These are phyloP conservation scores for Heterobasidion occidentale DNA, from an alignment of 1,284 basidiomycete genomes.

Conservation along the genomic window DNA sequence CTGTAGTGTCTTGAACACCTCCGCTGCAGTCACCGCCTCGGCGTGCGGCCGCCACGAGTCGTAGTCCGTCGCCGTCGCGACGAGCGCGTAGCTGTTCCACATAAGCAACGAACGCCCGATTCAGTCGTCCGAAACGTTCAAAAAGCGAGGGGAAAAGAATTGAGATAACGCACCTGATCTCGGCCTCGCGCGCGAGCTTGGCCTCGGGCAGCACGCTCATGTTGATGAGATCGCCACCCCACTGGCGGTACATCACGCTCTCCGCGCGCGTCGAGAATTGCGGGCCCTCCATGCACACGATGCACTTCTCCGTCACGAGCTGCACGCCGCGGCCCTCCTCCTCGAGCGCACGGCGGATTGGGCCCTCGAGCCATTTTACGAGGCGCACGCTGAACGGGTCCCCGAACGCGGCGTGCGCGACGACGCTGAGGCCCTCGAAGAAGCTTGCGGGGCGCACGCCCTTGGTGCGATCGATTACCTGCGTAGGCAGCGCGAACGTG, in stretches of 20 bases:
- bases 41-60: conserved; percentile 83
- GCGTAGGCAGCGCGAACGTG: conserved; percentile 83
- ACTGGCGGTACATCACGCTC: conserved; percentile 87
- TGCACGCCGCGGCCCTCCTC: conserved; percentile 46
- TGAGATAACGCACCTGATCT: conserved; percentile 84
- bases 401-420: conserved; percentile 92
- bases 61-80: conserved; percentile 89
- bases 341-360: conserved; percentile 59
- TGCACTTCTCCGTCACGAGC: conserved; percentile 76
- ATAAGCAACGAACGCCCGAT: too few relatives aligned
- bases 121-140: too few relatives aligned
- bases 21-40: conserved; percentile 80
- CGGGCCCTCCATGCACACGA: conserved; percentile 97
- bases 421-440: conserved; percentile 78
- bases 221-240: conserved; percentile 93
- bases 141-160: too few relatives aligned
- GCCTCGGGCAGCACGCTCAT: conserved; percentile 96
- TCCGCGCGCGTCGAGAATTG: conserved; percentile 94
- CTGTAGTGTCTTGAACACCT: conserved; percentile 83
- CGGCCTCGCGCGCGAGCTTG: conserved; percentile 92
- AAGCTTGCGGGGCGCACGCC: conserved; percentile 81
- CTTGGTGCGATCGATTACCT: conserved; percentile 97
- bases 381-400: conserved; percentile 78
- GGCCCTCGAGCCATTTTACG: conserved; percentile 60
- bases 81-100: conserved; percentile 68